Evolutionary conservation across 306 rosid genomes (phyloP), one percentile per base, ranked within the genome.

Genomic region (Hippophae rhamnoides): DNA sequence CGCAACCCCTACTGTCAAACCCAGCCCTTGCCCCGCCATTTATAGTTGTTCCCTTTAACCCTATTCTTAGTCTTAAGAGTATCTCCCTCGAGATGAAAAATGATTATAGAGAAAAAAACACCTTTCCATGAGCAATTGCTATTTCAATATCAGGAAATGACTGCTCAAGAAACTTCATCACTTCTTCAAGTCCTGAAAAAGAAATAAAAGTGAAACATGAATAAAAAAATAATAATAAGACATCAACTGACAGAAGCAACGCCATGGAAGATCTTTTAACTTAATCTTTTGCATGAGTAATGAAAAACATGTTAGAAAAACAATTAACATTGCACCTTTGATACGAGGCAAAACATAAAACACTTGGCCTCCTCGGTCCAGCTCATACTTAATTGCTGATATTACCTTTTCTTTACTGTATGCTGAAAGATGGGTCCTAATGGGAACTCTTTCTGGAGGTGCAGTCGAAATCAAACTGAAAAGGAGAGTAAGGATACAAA

Each of bases 81-180:
- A 40, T 69, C 31, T 61, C 72, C 51, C 43, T 41, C 46, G 56
- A 72, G 54, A 73, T 49, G 65, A 41, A 52, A 70, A 25, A 26
- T 69, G 78, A 44, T 67, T 65, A 69, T 59, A 62, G 78, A 45
- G 47, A 58, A 64, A 67, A 60, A 58, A 72, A 67, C 79, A 90
- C 98, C 95, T 90, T 81, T 69, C 98, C 95, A 47, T 90, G 98
- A 63, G 95, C 98, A 77, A 85, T 69, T 69, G 95, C 98, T 74
- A 90, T 85, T 78, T 92, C 89, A 69, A 85, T 84, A 67, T 68
- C 63, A 7, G 95, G 89, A 76, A 83, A 87, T 59, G 89, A 61
- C 68, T 66, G 72, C 69, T 69, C 78, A 43, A 87, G 96, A 88
- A 92, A 92, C 25, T 75, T 71, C 96, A 76, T 83, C 72, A 82